A percentile compares a stretch with the other conserved stretches of the same genome.
These are phyloP conservation scores for Dendrobium huoshanense DNA, from an alignment of 106 monocot species.

Conservation along the genomic window DNA sequence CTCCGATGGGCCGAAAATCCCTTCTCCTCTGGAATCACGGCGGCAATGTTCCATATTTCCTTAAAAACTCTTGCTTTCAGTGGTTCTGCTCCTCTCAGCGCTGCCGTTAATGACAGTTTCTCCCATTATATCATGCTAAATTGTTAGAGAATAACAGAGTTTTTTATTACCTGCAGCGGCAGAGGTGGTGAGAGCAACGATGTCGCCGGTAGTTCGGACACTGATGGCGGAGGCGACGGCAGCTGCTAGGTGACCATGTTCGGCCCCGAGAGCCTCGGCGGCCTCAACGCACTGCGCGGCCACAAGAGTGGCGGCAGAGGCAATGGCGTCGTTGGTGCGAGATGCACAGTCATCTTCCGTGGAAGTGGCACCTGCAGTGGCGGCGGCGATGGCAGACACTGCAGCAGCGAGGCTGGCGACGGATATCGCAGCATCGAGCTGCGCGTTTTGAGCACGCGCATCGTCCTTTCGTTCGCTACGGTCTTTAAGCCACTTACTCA, in stretches of 20 bases:
- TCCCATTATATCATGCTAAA: too few relatives aligned
- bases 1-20: slow-evolving; percentile 25
- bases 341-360: slow-evolving; percentile 34
- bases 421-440: slow-evolving; percentile 69
- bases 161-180: slow-evolving; percentile 58
- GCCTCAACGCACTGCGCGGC: slow-evolving; percentile 73
- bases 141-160: too few relatives aligned
- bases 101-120: slow-evolving; percentile 13
- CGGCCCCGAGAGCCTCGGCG: slow-evolving; percentile 60
- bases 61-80: slow-evolving; percentile 74
- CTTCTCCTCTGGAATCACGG: slow-evolving; percentile 83
- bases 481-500: slow-evolving; percentile 75
- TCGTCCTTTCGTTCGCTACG: slow-evolving; percentile 68
- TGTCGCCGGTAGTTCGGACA: slow-evolving; percentile 47
- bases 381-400: slow-evolving; percentile 59
- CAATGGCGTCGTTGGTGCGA: slow-evolving; percentile 31
- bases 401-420: slow-evolving; percentile 72
- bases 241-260: slow-evolving; percentile 49
- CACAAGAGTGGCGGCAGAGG: slow-evolving; percentile 68
- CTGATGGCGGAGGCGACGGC: slow-evolving; percentile 58
- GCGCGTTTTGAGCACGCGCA: slow-evolving; percentile 72
- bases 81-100: slow-evolving; percentile 68
- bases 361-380: slow-evolving; percentile 43
- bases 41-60: slow-evolving; percentile 70
- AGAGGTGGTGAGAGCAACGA: slow-evolving; percentile 58